These are phyloP conservation scores for Cyberlindnera nakhonratchasimensis DNA, from an alignment of 805 yeast species.

Conservation along the genomic window DNA sequence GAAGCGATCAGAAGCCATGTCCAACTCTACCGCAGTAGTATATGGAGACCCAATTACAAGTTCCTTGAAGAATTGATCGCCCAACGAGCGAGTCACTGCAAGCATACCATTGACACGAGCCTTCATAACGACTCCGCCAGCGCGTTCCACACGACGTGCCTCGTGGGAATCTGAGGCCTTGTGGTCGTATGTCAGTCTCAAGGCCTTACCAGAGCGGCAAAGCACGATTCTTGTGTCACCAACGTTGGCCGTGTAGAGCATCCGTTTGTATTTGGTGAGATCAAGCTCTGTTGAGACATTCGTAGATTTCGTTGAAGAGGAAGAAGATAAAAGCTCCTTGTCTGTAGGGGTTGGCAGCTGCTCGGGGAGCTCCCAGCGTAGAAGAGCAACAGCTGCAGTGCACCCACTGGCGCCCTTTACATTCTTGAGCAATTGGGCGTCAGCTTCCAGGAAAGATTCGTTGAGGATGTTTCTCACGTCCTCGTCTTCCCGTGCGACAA, in stretches of 20 bases:
- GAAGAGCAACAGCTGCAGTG: slow-evolving; percentile 91
- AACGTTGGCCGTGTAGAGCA: slow-evolving; percentile 90
- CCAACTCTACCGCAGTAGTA: slow-evolving; percentile 81
- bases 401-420: slow-evolving; percentile 79
- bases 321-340: neutral
- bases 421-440: slow-evolving; percentile 56
- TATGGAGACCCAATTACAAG: slow-evolving; percentile 88
- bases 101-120: slow-evolving; percentile 93
- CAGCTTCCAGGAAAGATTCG: slow-evolving; percentile 73
- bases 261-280: slow-evolving; percentile 51
- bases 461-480: slow-evolving; percentile 67
- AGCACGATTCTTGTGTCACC: slow-evolving; percentile 89
- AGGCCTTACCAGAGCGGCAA: slow-evolving; percentile 68
- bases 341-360: slow-evolving; percentile 1
- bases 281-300: slow-evolving; percentile 25
- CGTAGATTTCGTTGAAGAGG: neutral
- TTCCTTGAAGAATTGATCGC: slow-evolving; percentile 90
- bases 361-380: slow-evolving; percentile 70
- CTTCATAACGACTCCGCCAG: slow-evolving; percentile 86
- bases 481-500: slow-evolving; percentile 43
- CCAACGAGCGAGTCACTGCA: slow-evolving; percentile 91
- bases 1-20: slow-evolving; percentile 59
- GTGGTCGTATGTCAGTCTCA: slow-evolving; percentile 86
- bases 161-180: slow-evolving; percentile 84
- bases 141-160: slow-evolving; percentile 64